Conservation (phyloP, 208 protist species). For the Leishmania tarentolae region DNA sequence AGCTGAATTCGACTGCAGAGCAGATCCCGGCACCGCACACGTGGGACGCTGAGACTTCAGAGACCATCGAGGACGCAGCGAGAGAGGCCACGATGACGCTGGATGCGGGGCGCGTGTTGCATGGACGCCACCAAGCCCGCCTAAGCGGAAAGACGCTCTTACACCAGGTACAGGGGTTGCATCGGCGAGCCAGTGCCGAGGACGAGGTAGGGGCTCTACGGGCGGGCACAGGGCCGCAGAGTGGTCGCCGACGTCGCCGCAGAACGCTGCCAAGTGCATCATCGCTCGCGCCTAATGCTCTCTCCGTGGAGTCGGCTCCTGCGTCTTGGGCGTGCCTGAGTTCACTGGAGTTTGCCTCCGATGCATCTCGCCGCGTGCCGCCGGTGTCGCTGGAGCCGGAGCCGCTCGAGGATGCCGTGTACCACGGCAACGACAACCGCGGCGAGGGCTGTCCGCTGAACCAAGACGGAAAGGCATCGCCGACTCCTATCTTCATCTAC, state of each 20-base stretch:
- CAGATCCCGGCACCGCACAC: constrained; percentile 80
- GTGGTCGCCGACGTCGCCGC: constrained; percentile 14
- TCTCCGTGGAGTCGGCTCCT: background rate
- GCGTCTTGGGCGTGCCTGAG: background rate
- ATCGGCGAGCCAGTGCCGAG: constrained; percentile 53
- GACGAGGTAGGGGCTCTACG: constrained; percentile 34
- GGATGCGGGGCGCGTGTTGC: constrained; percentile 22
- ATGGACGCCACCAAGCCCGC: constrained; percentile 20
- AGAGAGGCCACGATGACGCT: constrained; percentile 34
- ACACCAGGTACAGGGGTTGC: constrained; percentile 49
- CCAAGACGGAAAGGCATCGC: constrained; percentile 36
- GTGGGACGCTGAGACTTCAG: constrained; percentile 66
- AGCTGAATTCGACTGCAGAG: constrained; percentile 65
- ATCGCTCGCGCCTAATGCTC: background rate
- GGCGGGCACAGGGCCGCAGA: background rate
- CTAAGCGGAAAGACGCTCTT: constrained; percentile 20
- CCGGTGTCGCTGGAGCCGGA: constrained; percentile 43
- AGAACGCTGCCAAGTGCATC: background rate
- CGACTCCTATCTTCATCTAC: constrained; percentile 56
- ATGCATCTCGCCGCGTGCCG: constrained; percentile 30
- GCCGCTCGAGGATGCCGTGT: constrained; percentile 48
- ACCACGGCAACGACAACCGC: constrained; percentile 65
- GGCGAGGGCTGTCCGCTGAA: constrained; percentile 75
- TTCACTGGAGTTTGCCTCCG: constrained; percentile 23
- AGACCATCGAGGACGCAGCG: constrained; percentile 46